A percentile compares a stretch with the other conserved stretches of the same genome.
Conservation (phyloP, 2,329 filamentous ascomycete species). For the Gaeumannomyces tritici region DNA sequence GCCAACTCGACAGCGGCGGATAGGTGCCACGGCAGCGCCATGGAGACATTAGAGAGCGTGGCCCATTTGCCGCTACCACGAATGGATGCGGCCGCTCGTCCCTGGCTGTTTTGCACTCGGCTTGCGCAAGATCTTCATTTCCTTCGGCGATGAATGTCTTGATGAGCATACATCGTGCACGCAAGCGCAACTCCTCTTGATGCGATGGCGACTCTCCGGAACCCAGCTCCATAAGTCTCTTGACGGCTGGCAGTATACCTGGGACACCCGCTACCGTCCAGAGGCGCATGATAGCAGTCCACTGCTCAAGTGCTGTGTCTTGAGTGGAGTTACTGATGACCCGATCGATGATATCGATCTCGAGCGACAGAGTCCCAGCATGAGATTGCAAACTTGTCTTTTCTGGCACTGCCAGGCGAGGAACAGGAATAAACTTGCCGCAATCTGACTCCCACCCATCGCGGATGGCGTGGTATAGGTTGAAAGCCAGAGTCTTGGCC, state of each 20-base stretch:
- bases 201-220: too few relatives aligned
- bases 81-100: background rate
- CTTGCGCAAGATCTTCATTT: background rate
- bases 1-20: background rate
- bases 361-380: background rate
- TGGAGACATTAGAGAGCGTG: background rate
- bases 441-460: background rate
- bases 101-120: background rate
- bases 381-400: too few relatives aligned
- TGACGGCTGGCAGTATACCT: background rate
- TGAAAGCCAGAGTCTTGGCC: background rate
- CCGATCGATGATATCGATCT: background rate
- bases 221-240: too few relatives aligned
- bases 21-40: background rate
- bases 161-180: background rate
- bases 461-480: background rate
- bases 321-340: background rate
- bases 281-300: background rate
- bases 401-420: background rate
- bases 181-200: background rate
- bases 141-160: background rate
- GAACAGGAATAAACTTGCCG: background rate
- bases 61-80: background rate
- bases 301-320: background rate
- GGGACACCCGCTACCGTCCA: background rate